These are phyloP conservation scores for Candida corydali DNA, from an alignment of 805 yeast genomes.

Conservation along the genomic window DNA sequence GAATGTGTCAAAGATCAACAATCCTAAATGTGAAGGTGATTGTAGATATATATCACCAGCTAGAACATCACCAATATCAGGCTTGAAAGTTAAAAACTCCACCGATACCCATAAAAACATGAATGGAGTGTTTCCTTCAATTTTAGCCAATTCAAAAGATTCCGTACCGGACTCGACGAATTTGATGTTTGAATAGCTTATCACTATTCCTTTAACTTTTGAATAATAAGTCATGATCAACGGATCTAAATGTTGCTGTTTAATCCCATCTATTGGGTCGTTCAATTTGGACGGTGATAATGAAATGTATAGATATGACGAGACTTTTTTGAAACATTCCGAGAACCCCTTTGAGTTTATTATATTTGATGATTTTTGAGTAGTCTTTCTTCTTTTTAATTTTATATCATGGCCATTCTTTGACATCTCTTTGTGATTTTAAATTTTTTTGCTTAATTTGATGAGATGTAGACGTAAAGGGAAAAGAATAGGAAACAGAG, in stretches of 20 bases:
- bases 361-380: constrained; percentile 32
- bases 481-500: no score
- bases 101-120: constrained; percentile 83
- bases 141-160: constrained; percentile 38
- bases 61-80: constrained; percentile 77
- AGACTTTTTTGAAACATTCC: constrained; percentile 63
- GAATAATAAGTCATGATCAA: constrained; percentile 78
- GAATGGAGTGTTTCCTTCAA: constrained; percentile 81
- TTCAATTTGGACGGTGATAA: constrained; percentile 77
- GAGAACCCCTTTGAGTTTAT: constrained; percentile 44
- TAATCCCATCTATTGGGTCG: constrained; percentile 73
- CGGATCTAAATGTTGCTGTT: constrained; percentile 85
- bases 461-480: constrained; percentile 1
- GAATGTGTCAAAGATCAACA: constrained; percentile 87
- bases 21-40: constrained; percentile 91
- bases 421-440: background rate
- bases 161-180: constrained; percentile 38
- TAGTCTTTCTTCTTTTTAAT: constrained; percentile 2
- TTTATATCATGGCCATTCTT: background rate
- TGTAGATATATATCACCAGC: constrained; percentile 91
- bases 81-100: constrained; percentile 85
- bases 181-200: constrained; percentile 69
- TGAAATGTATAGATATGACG: constrained; percentile 69
- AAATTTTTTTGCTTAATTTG: background rate
- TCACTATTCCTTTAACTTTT: constrained; percentile 74